Evolutionary conservation across 1,139 yeast genomes (phyloP).

Genomic region (Protomyces pachydermus): DNA sequence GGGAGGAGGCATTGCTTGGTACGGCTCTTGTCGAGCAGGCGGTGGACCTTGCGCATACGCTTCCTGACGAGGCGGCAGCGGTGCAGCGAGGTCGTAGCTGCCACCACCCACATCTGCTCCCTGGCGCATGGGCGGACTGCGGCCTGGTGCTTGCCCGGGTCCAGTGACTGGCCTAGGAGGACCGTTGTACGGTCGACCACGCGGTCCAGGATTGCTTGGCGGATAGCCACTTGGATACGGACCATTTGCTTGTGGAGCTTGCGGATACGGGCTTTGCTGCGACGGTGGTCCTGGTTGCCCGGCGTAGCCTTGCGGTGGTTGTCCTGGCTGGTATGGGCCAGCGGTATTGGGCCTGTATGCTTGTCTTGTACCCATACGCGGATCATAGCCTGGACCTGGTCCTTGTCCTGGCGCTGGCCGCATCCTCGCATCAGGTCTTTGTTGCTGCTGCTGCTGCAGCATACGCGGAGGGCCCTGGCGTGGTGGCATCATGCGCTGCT

Average conservation of each 20-base stretch:
- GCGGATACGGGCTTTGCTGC: not conserved
- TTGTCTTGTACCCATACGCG: not conserved
- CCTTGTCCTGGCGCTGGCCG: not conserved
- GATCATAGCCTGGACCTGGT: not conserved
- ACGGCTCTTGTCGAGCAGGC: not conserved
- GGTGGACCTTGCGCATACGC: not conserved
- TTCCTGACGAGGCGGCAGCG: not conserved
- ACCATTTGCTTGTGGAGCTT: not conserved
- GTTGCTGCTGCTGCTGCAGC: conserved; percentile 4
- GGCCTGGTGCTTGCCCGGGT: not conserved
- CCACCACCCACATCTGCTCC: not conserved
- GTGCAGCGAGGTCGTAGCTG: no score
- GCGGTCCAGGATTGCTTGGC: not conserved
- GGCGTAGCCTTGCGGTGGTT: not conserved
- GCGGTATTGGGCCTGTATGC: not conserved
- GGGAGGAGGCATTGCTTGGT: not conserved
- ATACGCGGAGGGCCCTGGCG: not conserved
- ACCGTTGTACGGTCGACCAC: not conserved
- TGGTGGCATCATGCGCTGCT: not conserved
- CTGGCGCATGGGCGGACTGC: not conserved
- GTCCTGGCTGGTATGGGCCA: not conserved
- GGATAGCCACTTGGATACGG: not conserved
- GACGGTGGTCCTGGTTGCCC: not conserved
- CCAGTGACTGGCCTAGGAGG: not conserved
- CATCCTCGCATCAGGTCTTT: not conserved